phyloP scores from a whole-genome alignment of 352 stramenopile genomes.

The Phytopythium boreale region DNA sequence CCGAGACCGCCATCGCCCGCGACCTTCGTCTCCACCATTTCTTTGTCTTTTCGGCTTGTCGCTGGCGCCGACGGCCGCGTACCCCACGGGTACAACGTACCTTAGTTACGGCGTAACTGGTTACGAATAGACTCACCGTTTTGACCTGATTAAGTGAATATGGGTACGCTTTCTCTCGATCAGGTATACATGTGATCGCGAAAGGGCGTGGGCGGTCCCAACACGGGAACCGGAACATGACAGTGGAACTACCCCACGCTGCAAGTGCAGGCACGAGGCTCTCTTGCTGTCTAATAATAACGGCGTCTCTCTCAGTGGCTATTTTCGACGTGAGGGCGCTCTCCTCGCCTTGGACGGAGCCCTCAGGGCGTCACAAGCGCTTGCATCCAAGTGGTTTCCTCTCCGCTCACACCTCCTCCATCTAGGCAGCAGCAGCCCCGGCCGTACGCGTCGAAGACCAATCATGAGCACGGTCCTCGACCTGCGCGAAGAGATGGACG shows the following conservation, averaged over 20 bases:
- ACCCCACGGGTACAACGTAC: neutral
- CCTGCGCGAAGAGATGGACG: conserved; percentile 54
- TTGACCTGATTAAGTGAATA: neutral
- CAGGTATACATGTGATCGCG: neutral
- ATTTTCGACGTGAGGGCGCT: neutral
- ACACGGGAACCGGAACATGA: no score
- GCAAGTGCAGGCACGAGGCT: no score
- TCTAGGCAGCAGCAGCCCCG: neutral
- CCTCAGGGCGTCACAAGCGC: neutral
- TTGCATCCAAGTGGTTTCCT: neutral
- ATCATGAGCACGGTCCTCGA: conserved; percentile 41
- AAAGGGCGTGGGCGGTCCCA: neutral
- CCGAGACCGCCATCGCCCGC: neutral
- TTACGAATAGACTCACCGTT: neutral
- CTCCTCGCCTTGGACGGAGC: neutral
- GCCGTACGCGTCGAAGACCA: neutral
- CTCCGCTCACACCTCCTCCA: neutral
- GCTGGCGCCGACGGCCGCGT: neutral
- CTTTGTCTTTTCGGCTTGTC: neutral
- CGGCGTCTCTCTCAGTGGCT: neutral
- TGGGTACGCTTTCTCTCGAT: neutral
- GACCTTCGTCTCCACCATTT: conserved; percentile 5
- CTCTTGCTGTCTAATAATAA: neutral
- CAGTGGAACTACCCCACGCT: no score
- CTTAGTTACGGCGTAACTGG: neutral